Evolutionary conservation across 2,329 filamentous ascomycete species (phyloP).

Genomic region (Colletotrichum sp.): DNA sequence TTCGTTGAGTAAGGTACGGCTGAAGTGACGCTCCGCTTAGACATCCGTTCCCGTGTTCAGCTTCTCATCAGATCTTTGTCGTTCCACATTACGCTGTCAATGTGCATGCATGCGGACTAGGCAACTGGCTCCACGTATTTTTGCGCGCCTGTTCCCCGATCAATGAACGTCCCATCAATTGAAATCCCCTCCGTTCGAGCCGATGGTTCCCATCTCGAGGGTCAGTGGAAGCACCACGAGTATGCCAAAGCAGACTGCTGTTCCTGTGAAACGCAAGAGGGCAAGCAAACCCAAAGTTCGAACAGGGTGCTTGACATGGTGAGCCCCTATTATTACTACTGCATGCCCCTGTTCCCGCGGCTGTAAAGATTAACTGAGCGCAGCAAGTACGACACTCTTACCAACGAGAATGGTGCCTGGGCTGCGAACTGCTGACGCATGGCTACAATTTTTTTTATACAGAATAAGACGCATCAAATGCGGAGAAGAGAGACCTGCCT

Average conservation of each 20-base stretch:
- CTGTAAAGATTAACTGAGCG: not conserved
- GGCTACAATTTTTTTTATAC: not conserved
- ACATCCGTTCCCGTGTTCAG: not conserved
- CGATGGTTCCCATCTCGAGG: not conserved
- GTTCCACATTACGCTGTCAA: not conserved
- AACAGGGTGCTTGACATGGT: constrained; percentile 46
- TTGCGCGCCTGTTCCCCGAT: not conserved
- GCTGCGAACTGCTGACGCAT: not conserved
- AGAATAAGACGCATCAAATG: constrained; percentile 42
- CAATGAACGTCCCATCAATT: not conserved
- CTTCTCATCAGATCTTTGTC: not conserved
- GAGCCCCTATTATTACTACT: constrained; percentile 15
- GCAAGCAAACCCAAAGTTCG: constrained; percentile 43
- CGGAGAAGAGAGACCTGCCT: constrained; percentile 37
- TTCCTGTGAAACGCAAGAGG: constrained; percentile 27
- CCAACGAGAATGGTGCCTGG: not conserved
- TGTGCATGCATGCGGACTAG: not conserved
- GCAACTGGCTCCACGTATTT: not conserved
- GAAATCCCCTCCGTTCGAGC: not conserved
- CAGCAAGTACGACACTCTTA: constrained; percentile 31
- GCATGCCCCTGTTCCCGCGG: not conserved
- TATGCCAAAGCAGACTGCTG: not conserved
- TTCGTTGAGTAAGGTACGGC: not conserved
- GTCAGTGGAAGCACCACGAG: not conserved
- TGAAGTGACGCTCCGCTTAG: not conserved